Conservation (phyloP, 2,329 filamentous ascomycete genomes). For the Penicillium sp. region DNA sequence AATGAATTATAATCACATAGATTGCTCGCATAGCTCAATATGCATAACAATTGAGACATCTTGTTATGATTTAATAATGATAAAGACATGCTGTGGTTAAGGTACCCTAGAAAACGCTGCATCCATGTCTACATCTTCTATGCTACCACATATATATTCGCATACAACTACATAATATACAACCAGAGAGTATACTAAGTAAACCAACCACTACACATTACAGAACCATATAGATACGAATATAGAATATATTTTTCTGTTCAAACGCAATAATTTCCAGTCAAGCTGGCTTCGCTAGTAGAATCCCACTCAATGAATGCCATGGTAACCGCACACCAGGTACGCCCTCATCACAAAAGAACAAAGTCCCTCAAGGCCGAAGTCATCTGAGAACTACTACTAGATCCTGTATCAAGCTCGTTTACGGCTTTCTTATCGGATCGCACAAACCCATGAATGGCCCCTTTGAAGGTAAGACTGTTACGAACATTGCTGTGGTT, state of each 20-base stretch:
- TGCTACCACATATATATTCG: neutral
- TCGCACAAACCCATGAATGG: neutral
- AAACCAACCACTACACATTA: too few species aligned
- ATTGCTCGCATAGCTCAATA: neutral
- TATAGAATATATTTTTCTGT: too few species aligned
- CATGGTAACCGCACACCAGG: neutral
- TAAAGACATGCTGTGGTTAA: too few species aligned
- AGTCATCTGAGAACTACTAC: neutral
- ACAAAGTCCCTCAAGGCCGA: neutral
- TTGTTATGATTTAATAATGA: too few species aligned
- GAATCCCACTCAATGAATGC: neutral
- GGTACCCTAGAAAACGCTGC: too few species aligned
- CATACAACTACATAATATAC: neutral
- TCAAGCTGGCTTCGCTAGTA: neutral
- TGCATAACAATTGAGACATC: neutral
- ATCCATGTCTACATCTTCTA: too few species aligned
- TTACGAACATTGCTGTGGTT: neutral
- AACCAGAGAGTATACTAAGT: too few species aligned
- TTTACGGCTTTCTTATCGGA: neutral
- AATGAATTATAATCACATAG: neutral
- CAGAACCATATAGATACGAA: neutral
- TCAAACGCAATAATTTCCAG: neutral
- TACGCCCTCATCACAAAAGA: neutral
- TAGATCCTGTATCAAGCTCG: neutral
- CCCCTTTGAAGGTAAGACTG: neutral